A percentile compares a stretch with the other conserved stretches of the same genome.
phyloP scores from a whole-genome alignment of 2,329 filamentous ascomycete genomes.

The Cladosporium sphaerospermum region DNA sequence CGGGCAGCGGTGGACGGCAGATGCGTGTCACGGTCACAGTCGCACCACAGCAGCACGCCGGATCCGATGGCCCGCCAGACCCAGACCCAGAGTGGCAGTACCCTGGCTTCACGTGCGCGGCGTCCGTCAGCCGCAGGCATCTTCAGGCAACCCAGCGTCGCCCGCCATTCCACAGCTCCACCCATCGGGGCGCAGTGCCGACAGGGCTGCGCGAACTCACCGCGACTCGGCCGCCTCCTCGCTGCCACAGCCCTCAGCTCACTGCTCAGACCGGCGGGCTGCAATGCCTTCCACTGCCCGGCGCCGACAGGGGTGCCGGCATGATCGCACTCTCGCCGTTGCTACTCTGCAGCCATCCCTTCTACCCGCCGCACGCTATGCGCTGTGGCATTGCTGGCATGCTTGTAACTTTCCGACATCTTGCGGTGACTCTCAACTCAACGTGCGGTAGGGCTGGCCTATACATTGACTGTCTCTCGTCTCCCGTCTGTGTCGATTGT shows the following conservation, averaged over 20 bases:
- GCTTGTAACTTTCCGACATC: not conserved
- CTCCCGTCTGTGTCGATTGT: not conserved
- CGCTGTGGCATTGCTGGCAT: slow-evolving; percentile 6
- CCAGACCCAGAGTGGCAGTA: too few species aligned
- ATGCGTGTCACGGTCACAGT: too few species aligned
- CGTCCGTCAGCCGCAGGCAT: not conserved
- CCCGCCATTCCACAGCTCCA: not conserved
- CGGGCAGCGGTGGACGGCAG: too few species aligned
- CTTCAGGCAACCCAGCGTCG: not conserved
- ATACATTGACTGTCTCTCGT: slow-evolving; percentile 2
- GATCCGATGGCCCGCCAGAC: too few species aligned
- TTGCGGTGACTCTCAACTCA: not conserved
- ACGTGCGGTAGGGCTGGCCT: slow-evolving; percentile 2
- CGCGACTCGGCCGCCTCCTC: not conserved
- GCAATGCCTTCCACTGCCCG: not conserved
- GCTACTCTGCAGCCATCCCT: slow-evolving; percentile 2
- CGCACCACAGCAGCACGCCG: too few species aligned
- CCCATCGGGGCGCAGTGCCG: not conserved
- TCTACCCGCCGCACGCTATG: slow-evolving; percentile 2
- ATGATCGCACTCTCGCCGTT: slow-evolving; percentile 2
- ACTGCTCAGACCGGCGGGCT: slow-evolving; percentile 5
- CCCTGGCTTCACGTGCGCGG: too few species aligned
- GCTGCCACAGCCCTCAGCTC: not conserved
- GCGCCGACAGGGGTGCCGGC: not conserved
- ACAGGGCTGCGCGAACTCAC: not conserved